phyloP scores from a whole-genome alignment of 495 filamentous ascomycete species.

The Achaetomiella virescens region DNA sequence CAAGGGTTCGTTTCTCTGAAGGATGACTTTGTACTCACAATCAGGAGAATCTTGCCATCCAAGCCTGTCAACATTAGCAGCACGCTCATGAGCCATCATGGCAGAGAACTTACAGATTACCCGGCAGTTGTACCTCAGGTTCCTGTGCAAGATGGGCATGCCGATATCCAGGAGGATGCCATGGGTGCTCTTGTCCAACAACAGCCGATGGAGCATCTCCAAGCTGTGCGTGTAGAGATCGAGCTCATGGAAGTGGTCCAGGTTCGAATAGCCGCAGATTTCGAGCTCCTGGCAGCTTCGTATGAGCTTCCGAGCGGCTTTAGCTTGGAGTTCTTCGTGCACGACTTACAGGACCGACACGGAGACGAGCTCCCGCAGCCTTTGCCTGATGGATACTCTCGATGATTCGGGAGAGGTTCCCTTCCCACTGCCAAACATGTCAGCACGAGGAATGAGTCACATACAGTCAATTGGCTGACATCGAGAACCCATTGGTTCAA shows the following conservation, averaged over 20 bases:
- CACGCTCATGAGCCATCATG: no score
- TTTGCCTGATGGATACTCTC: slow-evolving; percentile 70
- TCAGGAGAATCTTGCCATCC: slow-evolving; percentile 62
- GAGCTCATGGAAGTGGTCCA: slow-evolving; percentile 64
- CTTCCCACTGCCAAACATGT: slow-evolving; percentile 52
- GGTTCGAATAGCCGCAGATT: slow-evolving; percentile 56
- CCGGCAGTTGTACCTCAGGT: slow-evolving; percentile 67
- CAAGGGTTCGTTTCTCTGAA: no score
- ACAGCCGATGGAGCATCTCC: slow-evolving; percentile 62
- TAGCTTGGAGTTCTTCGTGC: background rate
- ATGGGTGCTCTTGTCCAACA: slow-evolving; percentile 58
- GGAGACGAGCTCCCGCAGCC: slow-evolving; percentile 58
- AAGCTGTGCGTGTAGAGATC: slow-evolving; percentile 62
- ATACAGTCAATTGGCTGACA: slow-evolving; percentile 28
- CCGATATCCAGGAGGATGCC: slow-evolving; percentile 79
- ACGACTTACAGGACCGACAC: slow-evolving; percentile 56
- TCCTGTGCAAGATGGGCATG: slow-evolving; percentile 61
- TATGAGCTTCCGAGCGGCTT: background rate
- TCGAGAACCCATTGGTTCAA: slow-evolving; percentile 67
- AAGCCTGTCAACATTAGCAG: slow-evolving; percentile 31
- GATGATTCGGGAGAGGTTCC: slow-evolving; percentile 69
- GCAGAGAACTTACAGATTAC: slow-evolving; percentile 42
- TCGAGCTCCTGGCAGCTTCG: slow-evolving; percentile 26
- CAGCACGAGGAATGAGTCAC: background rate
- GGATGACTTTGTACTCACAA: no score